Percentiles rank a stretch among this genome's conserved stretches.
Conservation (phyloP, 192 early-diverging fungal genomes). For the Rhizophagus clarus region DNA sequence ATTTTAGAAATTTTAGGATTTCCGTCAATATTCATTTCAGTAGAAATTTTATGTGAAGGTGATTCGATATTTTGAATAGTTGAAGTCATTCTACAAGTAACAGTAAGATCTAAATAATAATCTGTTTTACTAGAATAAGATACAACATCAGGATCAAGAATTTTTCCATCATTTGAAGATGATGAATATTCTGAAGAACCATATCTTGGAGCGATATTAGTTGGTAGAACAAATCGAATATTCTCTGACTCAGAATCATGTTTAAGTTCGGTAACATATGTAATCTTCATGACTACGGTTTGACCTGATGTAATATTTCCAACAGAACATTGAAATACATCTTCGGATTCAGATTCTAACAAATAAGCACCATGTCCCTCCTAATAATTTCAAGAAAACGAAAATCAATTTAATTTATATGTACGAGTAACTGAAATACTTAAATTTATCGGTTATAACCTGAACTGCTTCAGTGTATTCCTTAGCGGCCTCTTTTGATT, state of each 20-base stretch:
- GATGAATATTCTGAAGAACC: background rate
- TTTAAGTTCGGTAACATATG: slow-evolving; percentile 51
- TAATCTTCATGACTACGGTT: slow-evolving; percentile 41
- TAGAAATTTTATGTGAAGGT: no score
- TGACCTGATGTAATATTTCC: no score
- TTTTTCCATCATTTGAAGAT: background rate
- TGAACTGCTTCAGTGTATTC: slow-evolving; percentile 11
- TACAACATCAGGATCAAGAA: no score
- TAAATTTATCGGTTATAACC: background rate
- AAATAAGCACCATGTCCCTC: slow-evolving; percentile 17
- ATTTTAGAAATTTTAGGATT: slow-evolving; percentile 35
- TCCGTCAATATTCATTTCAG: slow-evolving; percentile 13
- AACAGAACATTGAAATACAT: slow-evolving; percentile 49
- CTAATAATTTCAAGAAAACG: background rate
- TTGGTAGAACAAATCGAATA: slow-evolving; percentile 50
- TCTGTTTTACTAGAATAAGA: no score
- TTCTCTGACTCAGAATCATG: slow-evolving; percentile 49
- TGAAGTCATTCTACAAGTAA: background rate
- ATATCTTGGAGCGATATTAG: slow-evolving; percentile 44
- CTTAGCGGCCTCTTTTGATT: slow-evolving; percentile 11
- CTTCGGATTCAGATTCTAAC: background rate
- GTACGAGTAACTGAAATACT: no score
- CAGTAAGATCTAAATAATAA: no score
- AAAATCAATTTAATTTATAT: no score
- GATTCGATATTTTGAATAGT: no score